phyloP scores from a whole-genome alignment of 2,329 filamentous ascomycete genomes.

The Fusarium sp. region DNA sequence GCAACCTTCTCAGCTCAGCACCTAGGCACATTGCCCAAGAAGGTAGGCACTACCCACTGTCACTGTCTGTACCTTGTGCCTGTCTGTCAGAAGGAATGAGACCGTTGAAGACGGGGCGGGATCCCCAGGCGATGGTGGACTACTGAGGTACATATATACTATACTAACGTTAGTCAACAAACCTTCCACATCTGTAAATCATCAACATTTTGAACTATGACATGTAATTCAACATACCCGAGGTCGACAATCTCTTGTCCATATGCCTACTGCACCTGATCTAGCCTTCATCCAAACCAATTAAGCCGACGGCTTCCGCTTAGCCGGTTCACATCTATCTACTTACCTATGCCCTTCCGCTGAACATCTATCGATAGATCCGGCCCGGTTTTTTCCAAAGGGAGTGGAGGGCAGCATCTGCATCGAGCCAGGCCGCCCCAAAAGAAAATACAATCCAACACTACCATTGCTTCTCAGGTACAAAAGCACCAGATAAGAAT shows the following conservation, averaged over 20 bases:
- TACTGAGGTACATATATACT: neutral
- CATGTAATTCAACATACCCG: neutral
- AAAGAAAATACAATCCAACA: conserved; percentile 13
- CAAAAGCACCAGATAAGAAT: conserved; percentile 14
- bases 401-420: conserved; percentile 26
- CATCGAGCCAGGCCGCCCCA: too few species aligned
- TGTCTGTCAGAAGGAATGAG: conserved; percentile 14
- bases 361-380: conserved; percentile 29
- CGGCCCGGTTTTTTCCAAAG: conserved; percentile 30
- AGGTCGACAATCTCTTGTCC: neutral
- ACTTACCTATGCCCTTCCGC: conserved; percentile 14
- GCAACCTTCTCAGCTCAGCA: neutral
- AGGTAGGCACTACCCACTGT: neutral
- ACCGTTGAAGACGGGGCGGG: conserved; percentile 19
- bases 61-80: conserved; percentile 8
- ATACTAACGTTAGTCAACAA: conserved; percentile 8
- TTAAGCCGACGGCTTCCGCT: conserved; percentile 32
- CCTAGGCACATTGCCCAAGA: neutral
- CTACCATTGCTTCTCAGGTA: conserved; percentile 26
- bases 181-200: conserved; percentile 13
- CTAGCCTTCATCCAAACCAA: neutral
- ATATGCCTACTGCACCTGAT: neutral
- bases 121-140: conserved; percentile 2
- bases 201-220: neutral
- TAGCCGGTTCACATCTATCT: conserved; percentile 15